A percentile compares a stretch with the other conserved stretches of the same genome.
Evolutionary conservation across 2,329 filamentous ascomycete genomes (phyloP).

Genomic region (Beauveria caledonica): DNA sequence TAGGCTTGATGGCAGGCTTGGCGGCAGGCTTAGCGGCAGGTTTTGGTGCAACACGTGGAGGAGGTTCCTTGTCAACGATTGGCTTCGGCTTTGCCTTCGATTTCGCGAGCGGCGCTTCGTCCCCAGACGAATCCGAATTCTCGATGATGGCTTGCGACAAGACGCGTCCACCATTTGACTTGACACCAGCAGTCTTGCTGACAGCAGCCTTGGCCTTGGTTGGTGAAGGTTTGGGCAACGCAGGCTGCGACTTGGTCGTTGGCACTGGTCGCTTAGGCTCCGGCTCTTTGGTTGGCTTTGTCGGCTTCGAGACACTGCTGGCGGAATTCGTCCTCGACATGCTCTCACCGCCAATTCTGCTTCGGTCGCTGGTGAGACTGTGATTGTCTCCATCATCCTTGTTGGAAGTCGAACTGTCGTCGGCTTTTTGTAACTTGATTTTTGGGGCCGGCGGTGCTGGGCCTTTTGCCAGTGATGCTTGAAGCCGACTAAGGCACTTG

Average conservation of each 20-base stretch:
- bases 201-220: conserved; percentile 31
- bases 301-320: conserved; percentile 42
- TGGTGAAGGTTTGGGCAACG: conserved; percentile 31
- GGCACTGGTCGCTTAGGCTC: conserved; percentile 47
- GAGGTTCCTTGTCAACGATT: not conserved
- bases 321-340: conserved; percentile 46
- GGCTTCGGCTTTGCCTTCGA: conserved; percentile 16
- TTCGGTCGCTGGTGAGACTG: conserved; percentile 21
- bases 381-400: conserved; percentile 29
- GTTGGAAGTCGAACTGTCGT: conserved; percentile 35
- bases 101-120: conserved; percentile 31
- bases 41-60: conserved; percentile 18
- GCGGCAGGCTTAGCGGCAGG: conserved; percentile 15
- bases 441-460: conserved; percentile 39
- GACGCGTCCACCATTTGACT: conserved; percentile 34
- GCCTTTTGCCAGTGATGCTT: conserved; percentile 48
- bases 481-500: conserved; percentile 53
- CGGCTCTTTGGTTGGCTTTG: conserved; percentile 47
- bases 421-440: conserved; percentile 41
- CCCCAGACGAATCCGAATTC: conserved; percentile 48
- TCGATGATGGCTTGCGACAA: conserved; percentile 49
- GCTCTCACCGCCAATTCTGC: conserved; percentile 28
- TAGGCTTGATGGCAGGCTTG: conserved; percentile 5
- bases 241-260: conserved; percentile 27
- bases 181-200: conserved; percentile 21